Evolutionary conservation across 306 rosid species (phyloP).

Genomic region (Malus asiatica): DNA sequence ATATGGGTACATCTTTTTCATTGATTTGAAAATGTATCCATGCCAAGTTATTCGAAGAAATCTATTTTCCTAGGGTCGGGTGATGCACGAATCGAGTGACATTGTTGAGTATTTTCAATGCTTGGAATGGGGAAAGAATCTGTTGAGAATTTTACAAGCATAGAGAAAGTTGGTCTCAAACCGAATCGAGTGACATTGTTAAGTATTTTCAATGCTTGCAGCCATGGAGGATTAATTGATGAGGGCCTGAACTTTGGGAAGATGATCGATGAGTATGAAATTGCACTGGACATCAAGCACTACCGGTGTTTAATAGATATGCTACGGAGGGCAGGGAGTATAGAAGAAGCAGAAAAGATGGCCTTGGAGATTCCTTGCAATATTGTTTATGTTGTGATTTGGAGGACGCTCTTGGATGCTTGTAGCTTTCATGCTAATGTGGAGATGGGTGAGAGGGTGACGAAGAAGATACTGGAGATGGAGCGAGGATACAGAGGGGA

Average conservation of each 20-base stretch:
- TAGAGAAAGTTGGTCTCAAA: no score
- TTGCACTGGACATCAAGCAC: constrained; percentile 43
- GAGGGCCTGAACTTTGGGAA: constrained; percentile 53
- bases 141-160: no score
- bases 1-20: no score
- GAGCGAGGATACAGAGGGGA: constrained; percentile 63
- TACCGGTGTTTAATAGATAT: constrained; percentile 70
- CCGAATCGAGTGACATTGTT: constrained; percentile 49
- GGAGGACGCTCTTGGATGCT: constrained; percentile 71
- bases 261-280: constrained; percentile 28
- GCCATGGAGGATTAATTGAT: constrained; percentile 70
- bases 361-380: constrained; percentile 52
- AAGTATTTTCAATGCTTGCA: constrained; percentile 53
- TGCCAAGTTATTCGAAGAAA: no score
- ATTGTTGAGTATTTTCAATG: no score
- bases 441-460: constrained; percentile 51
- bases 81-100: no score
- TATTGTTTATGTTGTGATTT: constrained; percentile 50
- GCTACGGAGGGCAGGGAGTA: constrained; percentile 45
- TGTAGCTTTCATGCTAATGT: constrained; percentile 58
- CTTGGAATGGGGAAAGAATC: no score
- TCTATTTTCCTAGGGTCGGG: no score
- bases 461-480: constrained; percentile 43
- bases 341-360: constrained; percentile 50
- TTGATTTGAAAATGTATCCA: no score